phyloP scores from a whole-genome alignment of 768 basidiomycete species.

The Multifurca ochricompacta region DNA sequence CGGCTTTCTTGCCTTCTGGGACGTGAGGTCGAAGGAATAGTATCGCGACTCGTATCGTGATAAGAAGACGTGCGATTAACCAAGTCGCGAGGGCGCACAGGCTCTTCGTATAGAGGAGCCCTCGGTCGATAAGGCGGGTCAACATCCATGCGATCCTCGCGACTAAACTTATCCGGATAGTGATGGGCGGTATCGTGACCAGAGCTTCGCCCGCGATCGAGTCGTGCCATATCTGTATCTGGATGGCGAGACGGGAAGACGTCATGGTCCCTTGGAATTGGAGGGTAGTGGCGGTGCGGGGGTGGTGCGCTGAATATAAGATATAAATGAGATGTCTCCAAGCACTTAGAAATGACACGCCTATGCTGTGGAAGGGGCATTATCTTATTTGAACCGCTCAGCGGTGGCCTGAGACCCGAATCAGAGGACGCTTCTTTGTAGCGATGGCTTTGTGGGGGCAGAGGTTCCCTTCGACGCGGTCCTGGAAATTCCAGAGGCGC shows the following conservation, averaged over 20 bases:
- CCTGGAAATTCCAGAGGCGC: slow-evolving; percentile 14
- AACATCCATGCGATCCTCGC: slow-evolving; percentile 17
- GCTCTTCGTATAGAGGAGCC: slow-evolving; percentile 3
- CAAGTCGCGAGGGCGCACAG: background rate
- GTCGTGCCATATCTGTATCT: background rate
- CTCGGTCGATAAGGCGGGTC: slow-evolving; percentile 16
- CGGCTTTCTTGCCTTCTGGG: background rate
- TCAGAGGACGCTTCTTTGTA: slow-evolving; percentile 14
- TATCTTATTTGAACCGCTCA: slow-evolving; percentile 4
- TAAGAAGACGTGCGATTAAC: slow-evolving; percentile 1
- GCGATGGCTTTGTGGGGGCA: slow-evolving; percentile 21
- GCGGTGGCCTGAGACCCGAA: background rate
- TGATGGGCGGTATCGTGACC: slow-evolving; percentile 2
- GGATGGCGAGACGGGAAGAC: slow-evolving; percentile 1
- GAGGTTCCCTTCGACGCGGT: slow-evolving; percentile 14
- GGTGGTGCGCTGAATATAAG: slow-evolving; percentile 4
- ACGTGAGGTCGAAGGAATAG: background rate
- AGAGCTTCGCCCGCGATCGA: background rate
- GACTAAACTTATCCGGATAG: slow-evolving; percentile 6
- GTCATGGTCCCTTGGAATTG: slow-evolving; percentile 1
- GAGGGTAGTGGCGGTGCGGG: slow-evolving; percentile 10
- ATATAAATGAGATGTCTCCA: background rate
- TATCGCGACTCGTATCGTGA: background rate
- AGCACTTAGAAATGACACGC: background rate
- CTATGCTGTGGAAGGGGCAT: slow-evolving; percentile 5